Conservation (phyloP, 768 basidiomycete species). For the Gymnopilus dilepis region DNA sequence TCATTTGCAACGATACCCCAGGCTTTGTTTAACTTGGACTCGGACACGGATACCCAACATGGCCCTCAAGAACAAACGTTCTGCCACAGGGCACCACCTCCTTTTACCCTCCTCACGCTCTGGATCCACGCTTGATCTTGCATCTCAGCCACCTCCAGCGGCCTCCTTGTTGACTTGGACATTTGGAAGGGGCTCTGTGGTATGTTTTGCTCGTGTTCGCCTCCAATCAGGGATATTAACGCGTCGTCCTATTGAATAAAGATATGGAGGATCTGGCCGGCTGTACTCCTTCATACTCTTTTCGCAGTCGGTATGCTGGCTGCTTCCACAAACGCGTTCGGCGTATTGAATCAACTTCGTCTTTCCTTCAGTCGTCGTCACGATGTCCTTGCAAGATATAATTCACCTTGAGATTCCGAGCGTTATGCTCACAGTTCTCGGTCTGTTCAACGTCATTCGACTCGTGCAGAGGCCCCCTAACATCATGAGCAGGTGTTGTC, state of each 20-base stretch:
- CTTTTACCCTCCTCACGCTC: slow-evolving; percentile 36
- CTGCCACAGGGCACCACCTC: slow-evolving; percentile 24
- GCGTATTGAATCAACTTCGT: not conserved
- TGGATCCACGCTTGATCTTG: slow-evolving; percentile 18
- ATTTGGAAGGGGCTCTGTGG: slow-evolving; percentile 39
- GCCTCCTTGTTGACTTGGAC: slow-evolving; percentile 39
- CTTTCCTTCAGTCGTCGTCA: slow-evolving; percentile 43
- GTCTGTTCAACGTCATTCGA: slow-evolving; percentile 32
- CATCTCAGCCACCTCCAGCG: slow-evolving; percentile 26
- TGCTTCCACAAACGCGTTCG: not conserved
- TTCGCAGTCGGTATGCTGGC: slow-evolving; percentile 52
- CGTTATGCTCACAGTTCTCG: slow-evolving; percentile 65
- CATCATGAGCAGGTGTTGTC: slow-evolving; percentile 45
- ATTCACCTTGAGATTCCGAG: slow-evolving; percentile 53
- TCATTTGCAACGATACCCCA: slow-evolving; percentile 4
- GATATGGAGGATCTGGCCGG: slow-evolving; percentile 73
- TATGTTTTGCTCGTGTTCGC: slow-evolving; percentile 11
- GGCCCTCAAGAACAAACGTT: slow-evolving; percentile 21
- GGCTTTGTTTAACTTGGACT: not conserved
- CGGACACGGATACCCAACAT: not conserved
- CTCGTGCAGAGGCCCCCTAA: not conserved
- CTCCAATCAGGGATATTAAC: not conserved
- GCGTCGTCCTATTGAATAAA: slow-evolving; percentile 19
- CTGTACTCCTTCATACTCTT: slow-evolving; percentile 62
- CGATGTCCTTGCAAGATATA: slow-evolving; percentile 44